Percentiles rank a stretch among this genome's conserved stretches.
These are phyloP conservation scores for Beta corolliflora DNA, from an alignment of 179 eudicot genomes.

Conservation along the genomic window DNA sequence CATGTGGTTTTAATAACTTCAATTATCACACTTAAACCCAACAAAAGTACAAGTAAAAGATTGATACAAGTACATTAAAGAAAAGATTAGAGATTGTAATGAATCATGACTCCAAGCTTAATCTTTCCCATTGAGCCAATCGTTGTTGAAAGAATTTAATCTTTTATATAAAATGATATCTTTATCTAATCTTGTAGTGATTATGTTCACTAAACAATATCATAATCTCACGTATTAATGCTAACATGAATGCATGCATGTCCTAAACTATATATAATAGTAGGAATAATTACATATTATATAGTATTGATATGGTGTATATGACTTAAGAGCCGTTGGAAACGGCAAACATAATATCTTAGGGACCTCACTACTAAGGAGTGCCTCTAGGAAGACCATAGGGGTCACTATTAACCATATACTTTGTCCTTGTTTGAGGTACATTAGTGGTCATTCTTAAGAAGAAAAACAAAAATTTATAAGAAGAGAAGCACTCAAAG, in stretches of 20 bases:
- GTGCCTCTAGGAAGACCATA: slow-evolving; percentile 22
- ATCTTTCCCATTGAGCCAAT: slow-evolving; percentile 19
- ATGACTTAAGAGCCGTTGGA: background rate
- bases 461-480: background rate
- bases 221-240: background rate
- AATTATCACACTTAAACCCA: slow-evolving; percentile 8
- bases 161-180: background rate
- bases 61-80: slow-evolving; percentile 19
- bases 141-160: slow-evolving; percentile 8
- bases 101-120: slow-evolving; percentile 20
- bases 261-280: background rate
- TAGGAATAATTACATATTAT: background rate
- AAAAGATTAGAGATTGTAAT: slow-evolving; percentile 6
- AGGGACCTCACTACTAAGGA: slow-evolving; percentile 23
- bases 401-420: slow-evolving; percentile 24
- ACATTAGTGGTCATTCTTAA: slow-evolving; percentile 9
- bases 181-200: slow-evolving; percentile 3
- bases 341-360: background rate
- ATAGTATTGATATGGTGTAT: background rate
- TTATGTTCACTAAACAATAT: slow-evolving; percentile 23
- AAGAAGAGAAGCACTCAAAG: slow-evolving; percentile 2
- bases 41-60: slow-evolving; percentile 21
- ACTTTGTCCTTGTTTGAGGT: slow-evolving; percentile 13
- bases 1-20: slow-evolving; percentile 19
- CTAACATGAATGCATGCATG: slow-evolving; percentile 23